Conservation (phyloP, 2,329 filamentous ascomycete genomes). For the Xenosphaeropsis pyriputrescens region DNA sequence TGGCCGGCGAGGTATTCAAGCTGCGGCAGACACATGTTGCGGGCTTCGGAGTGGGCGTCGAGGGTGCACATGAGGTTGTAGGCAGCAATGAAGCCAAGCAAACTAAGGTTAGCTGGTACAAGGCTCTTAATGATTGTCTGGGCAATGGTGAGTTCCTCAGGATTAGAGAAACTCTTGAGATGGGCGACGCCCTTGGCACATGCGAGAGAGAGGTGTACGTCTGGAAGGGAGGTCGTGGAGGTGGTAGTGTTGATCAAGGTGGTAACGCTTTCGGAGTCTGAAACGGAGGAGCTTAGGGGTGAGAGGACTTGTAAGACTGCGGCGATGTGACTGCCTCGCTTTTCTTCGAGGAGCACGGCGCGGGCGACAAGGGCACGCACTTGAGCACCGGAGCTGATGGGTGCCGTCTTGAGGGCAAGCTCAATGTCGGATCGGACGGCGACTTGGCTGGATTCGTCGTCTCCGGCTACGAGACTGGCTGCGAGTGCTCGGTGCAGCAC, state of each 20-base stretch:
- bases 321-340: conserved; percentile 39
- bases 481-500: conserved; percentile 56
- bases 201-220: conserved; percentile 40
- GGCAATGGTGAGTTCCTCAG: conserved; percentile 25
- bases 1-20: conserved; percentile 42
- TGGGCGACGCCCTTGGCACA: conserved; percentile 48
- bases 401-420: conserved; percentile 59
- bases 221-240: conserved; percentile 22
- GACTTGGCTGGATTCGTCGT: conserved; percentile 30
- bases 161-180: conserved; percentile 29
- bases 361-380: conserved; percentile 43
- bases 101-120: conserved; percentile 22
- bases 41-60: conserved; percentile 28
- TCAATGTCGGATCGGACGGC: conserved; percentile 37
- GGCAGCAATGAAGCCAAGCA: conserved; percentile 44
- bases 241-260: conserved; percentile 29
- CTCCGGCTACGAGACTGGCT: conserved; percentile 31
- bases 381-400: conserved; percentile 61
- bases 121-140: conserved; percentile 34
- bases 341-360: conserved; percentile 38
- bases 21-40: conserved; percentile 28
- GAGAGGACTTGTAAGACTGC: conserved; percentile 37
- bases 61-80: conserved; percentile 43
- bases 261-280: conserved; percentile 4
- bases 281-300: conserved; percentile 22